A percentile compares a stretch with the other conserved stretches of the same genome.
These are phyloP conservation scores for Naematelia encephala DNA, from an alignment of 768 basidiomycete genomes.

Conservation along the genomic window DNA sequence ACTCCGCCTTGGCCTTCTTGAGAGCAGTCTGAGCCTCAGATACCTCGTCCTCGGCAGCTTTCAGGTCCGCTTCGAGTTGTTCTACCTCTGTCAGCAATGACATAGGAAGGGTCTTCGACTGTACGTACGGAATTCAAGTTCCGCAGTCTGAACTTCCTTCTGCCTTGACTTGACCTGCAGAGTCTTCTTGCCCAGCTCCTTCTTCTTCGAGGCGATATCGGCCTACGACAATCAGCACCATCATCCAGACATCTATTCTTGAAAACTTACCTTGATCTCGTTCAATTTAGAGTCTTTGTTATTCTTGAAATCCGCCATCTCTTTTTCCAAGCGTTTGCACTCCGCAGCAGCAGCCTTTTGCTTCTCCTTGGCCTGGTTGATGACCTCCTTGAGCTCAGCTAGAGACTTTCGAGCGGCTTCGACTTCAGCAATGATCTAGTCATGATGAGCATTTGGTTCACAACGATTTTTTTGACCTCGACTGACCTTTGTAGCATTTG, in stretches of 20 bases:
- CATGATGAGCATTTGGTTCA: neutral
- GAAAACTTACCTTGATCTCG: conserved; percentile 71
- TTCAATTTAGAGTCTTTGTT: conserved; percentile 96
- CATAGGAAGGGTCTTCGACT: neutral
- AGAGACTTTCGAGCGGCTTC: conserved; percentile 67
- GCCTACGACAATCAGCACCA: conserved; percentile 54
- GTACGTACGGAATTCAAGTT: conserved; percentile 78
- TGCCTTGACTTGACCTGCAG: conserved; percentile 79
- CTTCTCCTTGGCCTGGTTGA: conserved; percentile 63
- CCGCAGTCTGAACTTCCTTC: conserved; percentile 81
- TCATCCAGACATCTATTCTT: conserved; percentile 1
- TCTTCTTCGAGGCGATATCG: conserved; percentile 75
- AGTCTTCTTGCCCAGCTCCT: conserved; percentile 72
- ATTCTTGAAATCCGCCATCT: conserved; percentile 98
- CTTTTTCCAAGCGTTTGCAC: conserved; percentile 81
- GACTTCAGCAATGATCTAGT: conserved; percentile 74
- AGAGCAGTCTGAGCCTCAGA: conserved; percentile 56
- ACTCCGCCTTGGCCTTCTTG: conserved; percentile 61
- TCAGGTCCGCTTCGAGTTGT: conserved; percentile 74
- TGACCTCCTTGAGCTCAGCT: conserved; percentile 47
- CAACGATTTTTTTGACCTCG: no score
- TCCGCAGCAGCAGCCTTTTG: conserved; percentile 74
- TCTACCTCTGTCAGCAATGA: conserved; percentile 55
- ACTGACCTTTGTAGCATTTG: conserved; percentile 82
- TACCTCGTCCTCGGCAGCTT: conserved; percentile 55